Base-by-base conservation (phyloP, 129 eudicot species). In the Ambrosia artemisiifolia region DNA sequence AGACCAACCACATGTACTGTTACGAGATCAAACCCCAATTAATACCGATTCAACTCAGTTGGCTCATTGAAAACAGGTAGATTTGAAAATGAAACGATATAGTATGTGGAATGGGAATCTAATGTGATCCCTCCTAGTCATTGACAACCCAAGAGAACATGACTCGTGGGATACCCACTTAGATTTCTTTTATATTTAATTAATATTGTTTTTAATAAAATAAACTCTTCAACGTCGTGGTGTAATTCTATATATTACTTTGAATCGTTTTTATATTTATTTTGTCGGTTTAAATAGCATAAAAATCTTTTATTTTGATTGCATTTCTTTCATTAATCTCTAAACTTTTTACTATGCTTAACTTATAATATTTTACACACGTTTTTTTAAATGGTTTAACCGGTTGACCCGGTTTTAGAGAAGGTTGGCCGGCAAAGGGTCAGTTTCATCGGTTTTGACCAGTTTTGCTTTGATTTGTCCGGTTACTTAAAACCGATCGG, bases 161-260 rank as follows among this genome's bases (percentile, higher is more conserved):
- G 57, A 42, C 76, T 71, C 40, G 76, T 56, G 67, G 76, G 67
- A 72, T 28, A 36, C 57, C 76, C 76, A 72, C 76, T 71, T 64
- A 72, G 76, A 72, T 72, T 72, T 72, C 33, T 57, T 28, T 11
- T 28, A 24, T 51, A 69, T 43, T 50, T 69, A 28, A 50, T 3
- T 69, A 50, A 34, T 50, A 48, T 55, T 19, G 34, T 35, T 14
- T 24, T 42, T 56, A 57, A 40, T 55, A 28, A 56, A 72, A 57
- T 30, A 42, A n/a, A 72, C 6, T 70, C 36, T 44, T 56, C 56
- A 43, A 42, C 14, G 36, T 71, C 75, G 66, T 56, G 76, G 67
- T 14, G 11, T 70, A 35, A 71, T 56, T 71, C 36, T 71, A 38
- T 71, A 71, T 71, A 57, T n/a, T 42, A 57, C 5, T n/a, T 72